Conservation (phyloP, 2,329 filamentous ascomycete species). For the Cyclaneusma minus region DNA sequence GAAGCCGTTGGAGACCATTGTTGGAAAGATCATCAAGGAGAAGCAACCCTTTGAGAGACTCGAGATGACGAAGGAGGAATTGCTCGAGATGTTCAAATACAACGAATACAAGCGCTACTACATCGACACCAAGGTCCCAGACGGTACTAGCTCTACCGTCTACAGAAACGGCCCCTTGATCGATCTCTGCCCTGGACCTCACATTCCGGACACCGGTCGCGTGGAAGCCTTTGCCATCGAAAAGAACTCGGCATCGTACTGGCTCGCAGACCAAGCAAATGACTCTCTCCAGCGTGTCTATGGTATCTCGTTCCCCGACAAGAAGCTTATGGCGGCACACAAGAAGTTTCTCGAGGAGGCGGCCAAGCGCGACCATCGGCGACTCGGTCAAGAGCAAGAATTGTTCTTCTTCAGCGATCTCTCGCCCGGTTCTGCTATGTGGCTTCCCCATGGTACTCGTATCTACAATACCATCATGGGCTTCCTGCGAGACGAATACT, state of each 20-base stretch:
- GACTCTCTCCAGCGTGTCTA: slow-evolving; percentile 95
- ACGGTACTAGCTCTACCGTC: slow-evolving; percentile 83
- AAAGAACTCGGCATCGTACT: slow-evolving; percentile 68
- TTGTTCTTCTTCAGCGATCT: slow-evolving; percentile 93
- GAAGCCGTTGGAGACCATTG: slow-evolving; percentile 69
- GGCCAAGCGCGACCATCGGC: slow-evolving; percentile 90
- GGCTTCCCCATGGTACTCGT: slow-evolving; percentile 79
- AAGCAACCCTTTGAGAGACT: slow-evolving; percentile 91
- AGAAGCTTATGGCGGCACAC: slow-evolving; percentile 86
- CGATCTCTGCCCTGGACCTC: slow-evolving; percentile 87
- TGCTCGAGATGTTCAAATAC: slow-evolving; percentile 92
- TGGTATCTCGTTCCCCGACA: slow-evolving; percentile 90
- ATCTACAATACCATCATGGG: slow-evolving; percentile 82
- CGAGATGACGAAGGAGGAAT: slow-evolving; percentile 75
- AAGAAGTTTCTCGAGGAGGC: slow-evolving; percentile 93
- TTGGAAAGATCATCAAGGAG: slow-evolving; percentile 79
- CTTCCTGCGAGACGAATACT: slow-evolving; percentile 77
- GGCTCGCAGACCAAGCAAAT: slow-evolving; percentile 84
- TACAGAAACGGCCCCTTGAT: slow-evolving; percentile 86
- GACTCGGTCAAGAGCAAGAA: slow-evolving; percentile 89
- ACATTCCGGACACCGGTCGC: slow-evolving; percentile 83
- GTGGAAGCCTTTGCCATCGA: slow-evolving; percentile 93
- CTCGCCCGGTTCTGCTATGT: slow-evolving; percentile 88
- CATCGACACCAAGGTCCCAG: slow-evolving; percentile 80
- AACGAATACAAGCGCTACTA: slow-evolving; percentile 99